These are phyloP conservation scores for Candida gigantensis DNA, from an alignment of 1,139 yeast species.

Conservation along the genomic window DNA sequence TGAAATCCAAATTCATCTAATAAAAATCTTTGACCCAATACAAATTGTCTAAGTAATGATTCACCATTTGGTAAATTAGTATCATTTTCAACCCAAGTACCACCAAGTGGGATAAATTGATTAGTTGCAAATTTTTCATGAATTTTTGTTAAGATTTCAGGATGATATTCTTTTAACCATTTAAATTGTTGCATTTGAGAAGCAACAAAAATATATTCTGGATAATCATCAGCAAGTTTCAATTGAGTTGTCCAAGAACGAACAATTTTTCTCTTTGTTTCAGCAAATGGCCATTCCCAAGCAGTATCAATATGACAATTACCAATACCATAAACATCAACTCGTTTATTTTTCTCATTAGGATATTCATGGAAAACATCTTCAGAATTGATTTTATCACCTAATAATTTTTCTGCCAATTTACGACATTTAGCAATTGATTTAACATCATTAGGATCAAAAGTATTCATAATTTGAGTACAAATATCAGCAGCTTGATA, in stretches of 20 bases:
- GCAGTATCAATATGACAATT: conserved; percentile 98
- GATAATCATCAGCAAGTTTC: conserved; percentile 79
- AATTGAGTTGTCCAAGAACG: conserved; percentile 96
- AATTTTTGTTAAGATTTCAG: conserved; percentile 66
- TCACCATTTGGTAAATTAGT: conserved; percentile 94
- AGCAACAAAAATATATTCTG: conserved; percentile 92
- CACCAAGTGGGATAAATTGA: conserved; percentile 88
- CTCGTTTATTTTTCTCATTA: conserved; percentile 21
- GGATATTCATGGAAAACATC: conserved; percentile 50
- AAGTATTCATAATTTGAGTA: conserved; percentile 77
- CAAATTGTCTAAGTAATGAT: conserved; percentile 81
- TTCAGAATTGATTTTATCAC: conserved; percentile 61
- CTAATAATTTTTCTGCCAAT: conserved; percentile 65
- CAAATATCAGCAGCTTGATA: conserved; percentile 78
- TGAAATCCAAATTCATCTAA: conserved; percentile 74
- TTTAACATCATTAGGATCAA: conserved; percentile 56
- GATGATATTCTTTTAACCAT: conserved; percentile 87
- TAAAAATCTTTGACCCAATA: conserved; percentile 86
- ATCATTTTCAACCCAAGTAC: conserved; percentile 97
- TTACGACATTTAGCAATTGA: conserved; percentile 63
- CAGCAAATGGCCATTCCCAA: conserved; percentile 98
- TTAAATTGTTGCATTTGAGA: conserved; percentile 95
- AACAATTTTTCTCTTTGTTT: conserved; percentile 86
- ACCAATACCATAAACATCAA: conserved; percentile 78
- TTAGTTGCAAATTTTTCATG: conserved; percentile 68